Evolutionary conservation across 768 basidiomycete species (phyloP), one percentile per base, ranked within the genome.

Genomic region (Pleurotus salmoneostramineus): DNA sequence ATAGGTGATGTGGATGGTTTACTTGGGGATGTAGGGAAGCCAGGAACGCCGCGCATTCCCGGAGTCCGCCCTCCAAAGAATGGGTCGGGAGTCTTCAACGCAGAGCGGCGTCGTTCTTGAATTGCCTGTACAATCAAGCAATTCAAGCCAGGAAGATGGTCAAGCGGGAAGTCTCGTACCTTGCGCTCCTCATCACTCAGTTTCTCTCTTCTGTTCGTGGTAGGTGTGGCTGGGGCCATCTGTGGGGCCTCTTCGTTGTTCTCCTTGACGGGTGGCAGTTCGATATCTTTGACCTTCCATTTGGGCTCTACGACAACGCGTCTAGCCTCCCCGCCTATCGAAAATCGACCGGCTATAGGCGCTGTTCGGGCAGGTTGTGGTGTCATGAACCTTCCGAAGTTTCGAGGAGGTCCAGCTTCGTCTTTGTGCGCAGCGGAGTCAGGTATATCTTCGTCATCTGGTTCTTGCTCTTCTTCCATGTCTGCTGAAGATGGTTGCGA

Each of bases 31-130:
- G 66, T 64, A 68, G 68, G 69, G 71, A 83, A 73, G 1, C 84
- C 85, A 1, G 85, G 85, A 11, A 79, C 74, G 15, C 80, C 56
- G 27, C 57, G 51, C n/a, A 56, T 58, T 7, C 60, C 62, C 17
- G 62, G 57, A 11, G 52, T 48, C 45, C 50, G 54, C 5, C 59
- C 61, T n/a, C 59, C 57, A 49, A 63, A 63, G 49, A 63, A 63
- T 15, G 63, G 56, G 66, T 79, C 72, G 58, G 82, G 66, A 61
- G 75, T 71, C 3, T 70, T 73, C 40, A 87, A 65, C 0, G 86
- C 87, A 56, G 84, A 87, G 7, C 79, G 75, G 27, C 87, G 71
- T 6, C 87, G 78, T 55, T 86, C 85, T 61, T 80, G 78, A 43
- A 89, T 88, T 0, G 83, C 85, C 77, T 82, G 56, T 32, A 40